Conservation (phyloP, 305 asterid species). For the Fraxinus albicans region DNA sequence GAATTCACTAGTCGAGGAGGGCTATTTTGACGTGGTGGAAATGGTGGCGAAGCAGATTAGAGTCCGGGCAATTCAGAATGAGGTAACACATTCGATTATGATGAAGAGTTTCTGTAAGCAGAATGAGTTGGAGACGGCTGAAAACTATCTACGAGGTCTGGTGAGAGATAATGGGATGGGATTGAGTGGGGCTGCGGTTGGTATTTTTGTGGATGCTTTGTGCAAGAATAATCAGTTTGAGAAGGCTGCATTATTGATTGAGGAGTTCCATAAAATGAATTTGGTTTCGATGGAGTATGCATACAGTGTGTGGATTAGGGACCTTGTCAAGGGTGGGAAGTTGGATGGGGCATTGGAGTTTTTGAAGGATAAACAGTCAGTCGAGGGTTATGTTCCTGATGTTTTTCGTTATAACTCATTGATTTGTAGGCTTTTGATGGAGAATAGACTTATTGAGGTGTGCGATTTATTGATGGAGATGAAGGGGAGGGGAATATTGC, state of each 20-base stretch:
- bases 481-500: conserved; percentile 53
- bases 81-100: conserved; percentile 58
- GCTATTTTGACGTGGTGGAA: conserved; percentile 50
- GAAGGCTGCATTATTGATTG: conserved; percentile 54
- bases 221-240: conserved; percentile 54
- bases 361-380: conserved; percentile 52
- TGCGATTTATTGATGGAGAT: conserved; percentile 76
- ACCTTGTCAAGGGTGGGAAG: conserved; percentile 61
- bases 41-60: conserved; percentile 51
- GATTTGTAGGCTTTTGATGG: conserved; percentile 60
- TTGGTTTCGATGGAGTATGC: conserved; percentile 44
- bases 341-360: conserved; percentile 63
- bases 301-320: conserved; percentile 60
- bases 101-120: conserved; percentile 59
- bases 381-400: conserved; percentile 64
- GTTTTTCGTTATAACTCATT: conserved; percentile 56
- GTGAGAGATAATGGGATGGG: conserved; percentile 33
- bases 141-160: conserved; percentile 44
- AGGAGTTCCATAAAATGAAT: conserved; percentile 48
- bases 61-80: conserved; percentile 44
- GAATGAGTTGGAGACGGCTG: conserved; percentile 55
- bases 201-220: conserved; percentile 55
- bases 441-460: conserved; percentile 65
- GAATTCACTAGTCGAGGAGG: conserved; percentile 72
- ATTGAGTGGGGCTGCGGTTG: conserved; percentile 39